Conservation (phyloP, 2,329 filamentous ascomycete species). For the Neopestalotiopsis clavispora region DNA sequence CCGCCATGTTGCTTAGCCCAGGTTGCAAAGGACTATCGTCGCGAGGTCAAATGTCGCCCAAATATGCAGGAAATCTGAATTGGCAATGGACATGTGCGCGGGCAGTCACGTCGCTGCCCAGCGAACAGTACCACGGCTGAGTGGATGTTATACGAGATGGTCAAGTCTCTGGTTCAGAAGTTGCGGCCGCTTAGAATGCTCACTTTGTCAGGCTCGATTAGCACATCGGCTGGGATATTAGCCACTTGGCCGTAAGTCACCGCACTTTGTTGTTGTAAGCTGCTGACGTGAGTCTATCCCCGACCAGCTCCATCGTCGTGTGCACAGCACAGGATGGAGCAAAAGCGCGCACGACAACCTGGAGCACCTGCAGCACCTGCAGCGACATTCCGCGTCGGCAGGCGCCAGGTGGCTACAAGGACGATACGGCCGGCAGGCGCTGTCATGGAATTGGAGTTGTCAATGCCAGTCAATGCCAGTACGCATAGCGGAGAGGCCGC, state of each 20-base stretch:
- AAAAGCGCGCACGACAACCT: not conserved
- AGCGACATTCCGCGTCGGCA: too few relatives aligned
- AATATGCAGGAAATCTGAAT: not conserved
- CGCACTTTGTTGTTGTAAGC: not conserved
- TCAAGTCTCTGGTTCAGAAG: not conserved
- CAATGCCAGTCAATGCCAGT: not conserved
- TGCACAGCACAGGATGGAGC: not conserved
- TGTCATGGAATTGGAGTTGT: not conserved
- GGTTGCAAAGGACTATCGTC: not conserved
- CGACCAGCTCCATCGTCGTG: not conserved
- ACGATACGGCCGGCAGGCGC: not conserved
- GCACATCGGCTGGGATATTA: not conserved
- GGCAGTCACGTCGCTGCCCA: not conserved
- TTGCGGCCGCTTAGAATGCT: not conserved
- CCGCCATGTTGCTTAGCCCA: not conserved
- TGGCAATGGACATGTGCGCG: not conserved
- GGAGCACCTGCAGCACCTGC: too few relatives aligned
- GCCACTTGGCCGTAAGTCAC: not conserved
- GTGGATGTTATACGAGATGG: not conserved
- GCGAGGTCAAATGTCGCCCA: not conserved
- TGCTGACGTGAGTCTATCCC: not conserved
- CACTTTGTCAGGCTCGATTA: not conserved
- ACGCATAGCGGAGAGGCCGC: not conserved
- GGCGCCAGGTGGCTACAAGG: not conserved
- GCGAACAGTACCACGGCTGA: not conserved